Conservation (phyloP, 768 basidiomycete genomes). For the Brasilioporus rufonigricans region DNA sequence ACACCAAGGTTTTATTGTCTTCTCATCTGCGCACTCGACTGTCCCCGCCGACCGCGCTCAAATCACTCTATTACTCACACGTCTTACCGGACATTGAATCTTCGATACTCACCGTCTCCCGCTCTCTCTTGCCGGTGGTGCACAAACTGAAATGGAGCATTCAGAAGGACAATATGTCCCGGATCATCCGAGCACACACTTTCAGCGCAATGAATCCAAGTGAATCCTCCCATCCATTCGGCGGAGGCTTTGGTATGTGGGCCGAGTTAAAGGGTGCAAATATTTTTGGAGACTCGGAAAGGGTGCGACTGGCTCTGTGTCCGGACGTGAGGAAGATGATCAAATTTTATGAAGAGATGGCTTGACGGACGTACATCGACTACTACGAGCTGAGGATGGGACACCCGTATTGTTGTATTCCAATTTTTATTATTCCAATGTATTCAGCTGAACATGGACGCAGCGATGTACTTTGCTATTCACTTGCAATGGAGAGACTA, state of each 20-base stretch:
- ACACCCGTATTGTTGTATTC: neutral
- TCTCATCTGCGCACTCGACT: slow-evolving; percentile 51
- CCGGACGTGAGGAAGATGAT: slow-evolving; percentile 60
- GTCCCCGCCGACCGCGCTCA: slow-evolving; percentile 37
- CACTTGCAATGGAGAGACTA: neutral
- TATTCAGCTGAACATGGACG: neutral
- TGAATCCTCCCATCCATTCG: slow-evolving; percentile 24
- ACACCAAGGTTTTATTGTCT: slow-evolving; percentile 51
- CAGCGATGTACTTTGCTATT: neutral
- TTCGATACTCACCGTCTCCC: slow-evolving; percentile 53
- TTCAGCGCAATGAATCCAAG: slow-evolving; percentile 30
- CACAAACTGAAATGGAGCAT: slow-evolving; percentile 71
- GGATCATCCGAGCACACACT: slow-evolving; percentile 45
- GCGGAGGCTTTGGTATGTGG: slow-evolving; percentile 49
- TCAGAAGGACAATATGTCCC: slow-evolving; percentile 60
- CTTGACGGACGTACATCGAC: slow-evolving; percentile 8
- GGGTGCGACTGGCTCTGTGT: slow-evolving; percentile 66
- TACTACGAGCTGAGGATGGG: neutral
- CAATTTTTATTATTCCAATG: neutral
- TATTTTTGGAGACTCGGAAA: slow-evolving; percentile 59
- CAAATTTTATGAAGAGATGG: slow-evolving; percentile 53
- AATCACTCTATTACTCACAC: slow-evolving; percentile 46
- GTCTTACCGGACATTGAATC: slow-evolving; percentile 66
- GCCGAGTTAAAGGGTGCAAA: slow-evolving; percentile 49
- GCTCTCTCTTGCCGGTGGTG: slow-evolving; percentile 60